Base-by-base conservation (phyloP, 2,329 filamentous ascomycete genomes). In the Chlorencoelia australis region DNA sequence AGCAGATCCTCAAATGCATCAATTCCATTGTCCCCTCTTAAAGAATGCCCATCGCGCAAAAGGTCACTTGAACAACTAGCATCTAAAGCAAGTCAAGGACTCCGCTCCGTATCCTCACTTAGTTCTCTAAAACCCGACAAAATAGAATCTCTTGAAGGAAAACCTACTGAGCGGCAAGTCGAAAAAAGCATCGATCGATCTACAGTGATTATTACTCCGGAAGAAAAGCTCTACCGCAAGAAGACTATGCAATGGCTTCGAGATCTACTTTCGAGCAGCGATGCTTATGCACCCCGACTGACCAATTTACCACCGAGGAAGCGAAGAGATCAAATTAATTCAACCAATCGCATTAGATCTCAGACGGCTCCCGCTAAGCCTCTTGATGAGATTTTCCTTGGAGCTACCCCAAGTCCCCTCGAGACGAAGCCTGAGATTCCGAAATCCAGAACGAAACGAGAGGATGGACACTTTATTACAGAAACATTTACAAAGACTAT, bases 401-500 rank as follows among this genome's bases (percentile, higher is more conserved):
- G 37, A 4, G 33, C 39, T 25, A 38, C 35, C 18, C 35, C 29
- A 31, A 30, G 32, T 5, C 33, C 40, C 5, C 11, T 31, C 7
- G 39, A 39, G 22, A 20, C 25, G 4, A 27, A 32, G 13, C 34
- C 42, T 21, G 35, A 11, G 10, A 24, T 28, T 5, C 18, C 25
- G 19, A 40, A 36, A 16, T 26, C 30, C 24, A 20, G 30, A 14
- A 16, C 24, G 8, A 40, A 31, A 30, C 35, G 33, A 7, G 24
- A 37, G n/a, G 40, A 45, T 17, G 30, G 35, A 17, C 32, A 19
- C 16, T 41, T 48, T 29, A 39, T 45, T 15, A 44, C 48, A 7
- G 50, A 49, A 33, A 51, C 46, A 4, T 58, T 62, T 35, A 44
- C 54, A 9, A 54, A 45, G 24, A 58, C 57, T 9, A 59, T 61